phyloP scores from a whole-genome alignment of 352 stramenopile species.

The Globisporangium cylindrosporum region DNA sequence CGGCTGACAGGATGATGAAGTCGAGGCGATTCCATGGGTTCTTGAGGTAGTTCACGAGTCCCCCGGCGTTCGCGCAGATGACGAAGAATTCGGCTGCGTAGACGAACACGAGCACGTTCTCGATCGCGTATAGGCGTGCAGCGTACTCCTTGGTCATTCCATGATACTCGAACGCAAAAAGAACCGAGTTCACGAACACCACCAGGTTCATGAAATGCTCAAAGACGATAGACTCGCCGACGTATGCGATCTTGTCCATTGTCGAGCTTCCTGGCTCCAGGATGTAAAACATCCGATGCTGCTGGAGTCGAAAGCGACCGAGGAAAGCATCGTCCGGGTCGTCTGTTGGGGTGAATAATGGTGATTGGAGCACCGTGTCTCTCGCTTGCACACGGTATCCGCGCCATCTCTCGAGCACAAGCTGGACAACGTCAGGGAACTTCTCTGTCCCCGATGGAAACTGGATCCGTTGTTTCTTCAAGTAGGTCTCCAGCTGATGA shows the following conservation, averaged over 20 bases:
- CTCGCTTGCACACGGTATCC: conserved; percentile 24
- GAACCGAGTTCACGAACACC: conserved; percentile 69
- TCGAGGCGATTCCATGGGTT: conserved; percentile 83
- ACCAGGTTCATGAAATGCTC: conserved; percentile 78
- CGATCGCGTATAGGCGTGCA: conserved; percentile 50
- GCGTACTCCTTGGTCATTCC: conserved; percentile 61
- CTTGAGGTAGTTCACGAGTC: conserved; percentile 65
- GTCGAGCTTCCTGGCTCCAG: conserved; percentile 43
- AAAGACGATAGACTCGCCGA: conserved; percentile 59
- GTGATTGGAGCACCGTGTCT: conserved; percentile 43
- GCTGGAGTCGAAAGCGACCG: conserved; percentile 48
- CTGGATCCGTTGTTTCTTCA: conserved; percentile 44
- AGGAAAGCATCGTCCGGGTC: conserved; percentile 60
- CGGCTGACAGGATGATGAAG: conserved; percentile 63
- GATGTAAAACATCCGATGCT: conserved; percentile 65
- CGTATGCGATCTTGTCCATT: conserved; percentile 47
- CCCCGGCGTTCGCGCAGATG: conserved; percentile 47
- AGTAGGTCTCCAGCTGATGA: conserved; percentile 33
- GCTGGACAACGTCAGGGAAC: conserved; percentile 58
- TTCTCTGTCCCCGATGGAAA: conserved; percentile 56
- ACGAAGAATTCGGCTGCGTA: conserved; percentile 72
- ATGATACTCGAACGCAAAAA: conserved; percentile 80
- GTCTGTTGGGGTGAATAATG: conserved; percentile 39
- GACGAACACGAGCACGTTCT: conserved; percentile 69
- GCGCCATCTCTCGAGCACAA: conserved; percentile 40